Percentiles rank a stretch among this genome's conserved stretches.
These are phyloP conservation scores for Codiaeum variegatum DNA, from an alignment of 441 rosid species.

Conservation along the genomic window DNA sequence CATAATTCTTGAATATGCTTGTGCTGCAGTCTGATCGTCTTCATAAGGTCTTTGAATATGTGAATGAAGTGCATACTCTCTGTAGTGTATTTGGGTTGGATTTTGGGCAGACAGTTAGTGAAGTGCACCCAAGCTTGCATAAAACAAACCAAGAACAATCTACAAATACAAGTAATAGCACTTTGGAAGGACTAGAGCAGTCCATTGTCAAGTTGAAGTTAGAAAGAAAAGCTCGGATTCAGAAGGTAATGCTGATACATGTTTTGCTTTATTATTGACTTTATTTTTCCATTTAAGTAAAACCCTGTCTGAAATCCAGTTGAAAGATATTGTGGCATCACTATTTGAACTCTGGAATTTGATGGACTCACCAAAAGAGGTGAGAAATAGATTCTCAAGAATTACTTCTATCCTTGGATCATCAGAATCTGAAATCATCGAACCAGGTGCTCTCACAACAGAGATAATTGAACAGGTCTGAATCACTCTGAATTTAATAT, in stretches of 20 bases:
- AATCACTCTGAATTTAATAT: neutral
- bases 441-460: constrained; percentile 64
- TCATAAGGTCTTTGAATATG: constrained; percentile 63
- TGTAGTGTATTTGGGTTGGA: constrained; percentile 88
- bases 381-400: constrained; percentile 51
- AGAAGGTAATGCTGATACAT: constrained; percentile 48
- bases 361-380: constrained; percentile 86
- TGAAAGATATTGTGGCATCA: constrained; percentile 56
- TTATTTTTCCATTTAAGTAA: constrained; percentile 13
- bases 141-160: constrained; percentile 64
- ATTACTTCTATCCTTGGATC: constrained; percentile 48
- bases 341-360: constrained; percentile 84
- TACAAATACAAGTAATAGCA: constrained; percentile 76
- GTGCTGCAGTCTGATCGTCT: constrained; percentile 87
- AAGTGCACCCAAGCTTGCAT: constrained; percentile 90
- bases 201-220: constrained; percentile 63
- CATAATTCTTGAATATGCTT: neutral
- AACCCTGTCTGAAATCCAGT: constrained; percentile 41
- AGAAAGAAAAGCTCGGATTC: constrained; percentile 66
- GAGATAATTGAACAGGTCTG: constrained; percentile 76
- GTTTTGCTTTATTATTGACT: neutral
- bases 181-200: constrained; percentile 72
- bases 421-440: constrained; percentile 60
- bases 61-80: constrained; percentile 81
- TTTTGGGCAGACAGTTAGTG: constrained; percentile 73